phyloP scores from a whole-genome alignment of 2,329 filamentous ascomycete genomes.

The Aaosphaeria arxii region DNA sequence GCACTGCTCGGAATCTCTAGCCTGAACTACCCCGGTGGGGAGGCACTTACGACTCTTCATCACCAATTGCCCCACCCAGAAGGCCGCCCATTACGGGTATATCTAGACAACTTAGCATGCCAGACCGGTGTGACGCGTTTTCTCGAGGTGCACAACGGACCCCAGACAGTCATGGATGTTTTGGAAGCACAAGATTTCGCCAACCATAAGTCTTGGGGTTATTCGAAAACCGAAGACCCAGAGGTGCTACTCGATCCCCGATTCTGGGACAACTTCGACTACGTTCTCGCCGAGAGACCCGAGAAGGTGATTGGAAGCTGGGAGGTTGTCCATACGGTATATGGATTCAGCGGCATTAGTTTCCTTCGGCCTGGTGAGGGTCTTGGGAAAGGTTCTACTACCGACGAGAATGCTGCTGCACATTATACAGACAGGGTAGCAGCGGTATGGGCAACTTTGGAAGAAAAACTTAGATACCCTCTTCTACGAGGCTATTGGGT shows the following conservation, averaged over 20 bases:
- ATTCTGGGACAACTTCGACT: constrained; percentile 61
- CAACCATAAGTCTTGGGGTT: constrained; percentile 45
- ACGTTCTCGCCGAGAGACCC: constrained; percentile 54
- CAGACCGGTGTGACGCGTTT: constrained; percentile 64
- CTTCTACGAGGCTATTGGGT: constrained; percentile 54
- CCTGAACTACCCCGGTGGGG: constrained; percentile 90
- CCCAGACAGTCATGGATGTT: constrained; percentile 24
- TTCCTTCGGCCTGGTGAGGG: constrained; percentile 45
- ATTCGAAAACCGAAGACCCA: constrained; percentile 60
- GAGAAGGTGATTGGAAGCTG: constrained; percentile 50
- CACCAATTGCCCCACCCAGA: constrained; percentile 11
- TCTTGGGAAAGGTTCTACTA: constrained; percentile 16
- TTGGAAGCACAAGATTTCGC: constrained; percentile 17
- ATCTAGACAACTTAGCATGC: constrained; percentile 60
- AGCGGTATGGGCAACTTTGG: constrained; percentile 24
- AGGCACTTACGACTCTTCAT: constrained; percentile 60
- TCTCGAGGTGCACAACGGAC: constrained; percentile 37
- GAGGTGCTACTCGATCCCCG: constrained; percentile 43
- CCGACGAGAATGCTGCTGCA: constrained; percentile 6
- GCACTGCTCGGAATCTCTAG: constrained; percentile 75
- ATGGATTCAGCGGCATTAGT: constrained; percentile 51
- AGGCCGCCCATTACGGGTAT: constrained; percentile 36
- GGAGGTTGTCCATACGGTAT: constrained; percentile 50
- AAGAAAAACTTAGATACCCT: constrained; percentile 30
- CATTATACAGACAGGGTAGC: constrained; percentile 17